Evolutionary conservation across 176 grass and related monocot genomes (phyloP), one percentile per base, ranked within the genome.

Genomic region (Carex scoparia): DNA sequence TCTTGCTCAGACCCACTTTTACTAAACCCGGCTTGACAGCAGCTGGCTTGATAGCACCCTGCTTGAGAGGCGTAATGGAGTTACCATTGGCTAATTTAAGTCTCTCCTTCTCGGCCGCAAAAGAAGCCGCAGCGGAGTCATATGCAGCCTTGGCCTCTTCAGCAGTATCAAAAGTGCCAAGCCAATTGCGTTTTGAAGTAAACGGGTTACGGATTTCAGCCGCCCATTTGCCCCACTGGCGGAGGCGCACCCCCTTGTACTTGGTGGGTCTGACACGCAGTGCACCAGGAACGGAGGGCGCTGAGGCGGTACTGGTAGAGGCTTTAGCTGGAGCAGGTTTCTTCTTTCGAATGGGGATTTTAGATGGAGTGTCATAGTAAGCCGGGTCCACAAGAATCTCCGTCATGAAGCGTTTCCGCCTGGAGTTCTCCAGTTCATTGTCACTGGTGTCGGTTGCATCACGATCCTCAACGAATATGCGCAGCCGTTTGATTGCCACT

Each of bases 211-310:
- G 94, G 84, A 97, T 97, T 89, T 97, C 94, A 0, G 94, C 90
- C 2, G 94, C 94, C 94, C 94, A 97, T 18, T 94, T 97, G 65
- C 94, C 94, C 94, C 94, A 97, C 87, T 94, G 92, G 12, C 92
- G 88, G 46, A 89, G 94, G 42, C 94, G 87, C 40, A 97, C 92
- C 0, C 92, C 94, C 32, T 91, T 93, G 81, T 91, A 89, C 83
- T 54, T 85, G 68, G 80, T 79, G 1, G 81, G 87, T 23, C 44
- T 65, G 5, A 61, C 46, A 35, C 68, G 27, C 10, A 28, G 83
- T 31, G 88, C 83, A 49, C 44, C 60, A 0, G 80, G 76, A 7
- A 18, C 48, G 10, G 81, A 14, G 53, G 60, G 23, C n/a, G 60
- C 53, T 15, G 46, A 79, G 23, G 31, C 54, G 0, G 13, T 19